Evolutionary conservation across 225 moss, liverwort and hornwort genomes (phyloP), one percentile per base, ranked within the genome.

Genomic region (Marchantia polymorpha): DNA sequence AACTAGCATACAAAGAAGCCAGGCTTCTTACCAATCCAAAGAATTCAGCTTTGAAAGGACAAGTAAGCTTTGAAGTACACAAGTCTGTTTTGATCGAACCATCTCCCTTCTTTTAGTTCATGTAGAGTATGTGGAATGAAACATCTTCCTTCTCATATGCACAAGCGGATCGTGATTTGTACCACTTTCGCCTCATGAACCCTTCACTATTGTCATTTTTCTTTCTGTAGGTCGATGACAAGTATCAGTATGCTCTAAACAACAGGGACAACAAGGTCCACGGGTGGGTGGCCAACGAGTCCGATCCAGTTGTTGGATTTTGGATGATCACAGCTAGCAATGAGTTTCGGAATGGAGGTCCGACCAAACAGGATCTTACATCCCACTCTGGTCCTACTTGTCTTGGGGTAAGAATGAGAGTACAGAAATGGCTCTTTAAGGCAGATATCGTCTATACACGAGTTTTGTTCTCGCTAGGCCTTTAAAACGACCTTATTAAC

Each of bases 301-400:
- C 55, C 55, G 54, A 88, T 27, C 89, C 92, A 13, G n/a, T 71
- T 80, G 84, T 92, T 56, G 92, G 92, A 7, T 92, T 90, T 73
- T 92, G 92, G 92, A 84, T 92, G 23, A 84, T 90, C 65, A 88
- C 87, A 75, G 84, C 90, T 26, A 92, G 90, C 80, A 76, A 85
- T 61, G 92, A 92, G 86, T 92, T 90, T 74, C 87, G 92, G 8
- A 92, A 90, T 69, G 92, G 92, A 50, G 92, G 92, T 76, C 92
- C 92, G 23, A 84, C 72, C 30, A 92, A 90, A 74, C 90, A 92
- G 69, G 88, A 92, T 69, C 64, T 90, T 81, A 89, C 88, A 13
- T 89, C 92, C 23, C 92, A 92, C 83, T 90, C 90, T 85, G 92
- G 92, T 54, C 92, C 90, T 16, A 90, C 92, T 1, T 92, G 92